Base-by-base conservation (phyloP, 805 yeast genomes). In the Isabelozyma pseudorhagii region DNA sequence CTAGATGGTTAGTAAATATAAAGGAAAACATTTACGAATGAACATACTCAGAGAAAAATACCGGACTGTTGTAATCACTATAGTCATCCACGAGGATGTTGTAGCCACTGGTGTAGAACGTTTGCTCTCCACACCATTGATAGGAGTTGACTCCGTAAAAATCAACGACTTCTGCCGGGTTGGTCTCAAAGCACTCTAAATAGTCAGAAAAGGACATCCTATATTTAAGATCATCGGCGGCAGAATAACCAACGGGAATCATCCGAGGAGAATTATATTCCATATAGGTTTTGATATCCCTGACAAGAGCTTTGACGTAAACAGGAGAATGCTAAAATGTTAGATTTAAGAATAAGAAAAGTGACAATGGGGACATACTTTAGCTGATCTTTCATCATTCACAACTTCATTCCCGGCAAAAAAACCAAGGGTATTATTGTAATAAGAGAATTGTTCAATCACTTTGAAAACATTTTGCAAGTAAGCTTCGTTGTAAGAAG, bases 221-320 rank as follows among this genome's bases (percentile, higher is more conserved):
- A 67, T 81, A 92, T 46, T 76, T 68, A 51, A 92, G 75, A 61
- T 92, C 97, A 68, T 93, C 98, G 1, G 97, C 98, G 0, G 98
- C 97, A 0, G 97, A 90, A 65, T 93, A 93, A 0, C 98, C 98
- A 38, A 93, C 89, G 0, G 98, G 98, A 14, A 93, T 80, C 11
- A 61, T 60, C 48, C 99, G 77, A 1, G 82, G 78, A 3, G 83
- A 67, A 58, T 89, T 81, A 27, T 63, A 58, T 8, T 69, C 63
- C 52, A 89, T 83, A 62, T 87, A 93, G 28, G 70, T 69, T 65
- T 92, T 92, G 72, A 93, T 79, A 67, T 93, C 97, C 45, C 93
- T 75, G 5, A 90, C 74, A 28, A 92, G 77, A 0, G 89, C 91
- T 59, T 90, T 89, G 41, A 93, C 74, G 62, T 83, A 93, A 2